Percentiles rank a stretch among this genome's conserved stretches.
Evolutionary conservation across 2,329 filamentous ascomycete species (phyloP).

Genomic region (Madurella fahalii): DNA sequence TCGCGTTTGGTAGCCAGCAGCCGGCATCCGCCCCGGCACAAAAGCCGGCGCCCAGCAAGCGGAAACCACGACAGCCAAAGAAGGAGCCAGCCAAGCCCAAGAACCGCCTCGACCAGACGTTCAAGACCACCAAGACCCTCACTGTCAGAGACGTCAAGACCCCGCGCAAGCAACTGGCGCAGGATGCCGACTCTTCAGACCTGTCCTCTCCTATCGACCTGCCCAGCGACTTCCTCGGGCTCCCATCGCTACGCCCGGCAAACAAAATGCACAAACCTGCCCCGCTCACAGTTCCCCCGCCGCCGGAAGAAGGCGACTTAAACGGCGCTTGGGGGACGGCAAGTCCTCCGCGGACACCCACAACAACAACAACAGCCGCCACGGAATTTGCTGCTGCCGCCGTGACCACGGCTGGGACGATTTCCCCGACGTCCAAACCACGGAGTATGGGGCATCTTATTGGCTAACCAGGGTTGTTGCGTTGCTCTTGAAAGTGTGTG

Average conservation of each 20-base stretch:
- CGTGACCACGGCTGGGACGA: slow-evolving; percentile 31
- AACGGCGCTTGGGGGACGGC: neutral
- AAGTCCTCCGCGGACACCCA: slow-evolving; percentile 5
- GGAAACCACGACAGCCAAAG: slow-evolving; percentile 33
- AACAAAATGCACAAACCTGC: slow-evolving; percentile 22
- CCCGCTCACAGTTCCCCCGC: slow-evolving; percentile 7
- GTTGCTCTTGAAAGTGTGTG: neutral
- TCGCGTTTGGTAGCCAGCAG: slow-evolving; percentile 41
- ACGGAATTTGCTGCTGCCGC: neutral
- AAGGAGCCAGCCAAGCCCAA: slow-evolving; percentile 33
- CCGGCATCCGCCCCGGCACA: slow-evolving; percentile 14
- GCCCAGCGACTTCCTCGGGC: slow-evolving; percentile 14
- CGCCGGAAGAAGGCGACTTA: neutral
- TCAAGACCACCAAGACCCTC: slow-evolving; percentile 43
- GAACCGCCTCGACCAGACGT: slow-evolving; percentile 38
- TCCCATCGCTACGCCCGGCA: slow-evolving; percentile 27
- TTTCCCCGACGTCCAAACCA: slow-evolving; percentile 42
- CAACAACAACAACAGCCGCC: neutral
- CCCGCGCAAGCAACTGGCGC: slow-evolving; percentile 4
- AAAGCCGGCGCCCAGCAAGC: slow-evolving; percentile 27
- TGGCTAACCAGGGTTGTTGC: slow-evolving; percentile 21
- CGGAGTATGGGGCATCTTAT: slow-evolving; percentile 39
- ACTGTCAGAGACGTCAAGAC: slow-evolving; percentile 27
- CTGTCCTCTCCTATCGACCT: slow-evolving; percentile 24
- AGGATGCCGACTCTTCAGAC: slow-evolving; percentile 23